A percentile compares a stretch with the other conserved stretches of the same genome.
Conservation (phyloP, 1,284 basidiomycete species). For the Amylostereum areolatum region DNA sequence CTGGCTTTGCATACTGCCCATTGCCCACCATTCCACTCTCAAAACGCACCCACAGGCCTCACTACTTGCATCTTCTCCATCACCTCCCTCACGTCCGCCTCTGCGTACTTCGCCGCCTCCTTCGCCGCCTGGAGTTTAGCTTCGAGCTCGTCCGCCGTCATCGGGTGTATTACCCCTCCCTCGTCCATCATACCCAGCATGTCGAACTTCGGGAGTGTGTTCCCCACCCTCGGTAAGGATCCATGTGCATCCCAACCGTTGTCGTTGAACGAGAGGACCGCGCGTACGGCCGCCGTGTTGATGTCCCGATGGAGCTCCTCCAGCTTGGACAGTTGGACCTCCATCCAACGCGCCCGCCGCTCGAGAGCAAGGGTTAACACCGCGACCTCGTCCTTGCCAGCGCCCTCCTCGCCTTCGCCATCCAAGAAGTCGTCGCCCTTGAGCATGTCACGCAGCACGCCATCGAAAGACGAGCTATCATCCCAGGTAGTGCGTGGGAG, state of each 20-base stretch:
- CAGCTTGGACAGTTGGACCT: conserved; percentile 77
- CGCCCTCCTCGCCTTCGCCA: conserved; percentile 56
- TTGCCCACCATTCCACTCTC: conserved; percentile 12
- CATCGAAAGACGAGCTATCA: conserved; percentile 80
- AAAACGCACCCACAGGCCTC: conserved; percentile 39
- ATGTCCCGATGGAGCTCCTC: conserved; percentile 82
- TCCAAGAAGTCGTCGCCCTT: conserved; percentile 80
- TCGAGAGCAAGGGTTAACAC: conserved; percentile 76
- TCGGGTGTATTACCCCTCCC: conserved; percentile 37
- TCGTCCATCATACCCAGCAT: conserved; percentile 48
- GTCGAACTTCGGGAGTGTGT: conserved; percentile 64
- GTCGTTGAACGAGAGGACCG: conserved; percentile 76
- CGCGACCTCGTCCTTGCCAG: conserved; percentile 71
- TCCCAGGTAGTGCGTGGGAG: conserved; percentile 83
- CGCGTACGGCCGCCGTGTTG: conserved; percentile 77
- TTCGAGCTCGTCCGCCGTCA: conserved; percentile 69
- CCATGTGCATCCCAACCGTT: conserved; percentile 72
- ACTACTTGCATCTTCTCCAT: conserved; percentile 61
- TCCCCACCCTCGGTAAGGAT: conserved; percentile 58
- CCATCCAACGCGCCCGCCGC: conserved; percentile 84
- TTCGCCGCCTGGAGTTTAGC: conserved; percentile 62
- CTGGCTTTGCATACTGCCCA: too few relatives aligned
- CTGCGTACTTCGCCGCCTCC: conserved; percentile 63
- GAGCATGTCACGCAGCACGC: conserved; percentile 77
- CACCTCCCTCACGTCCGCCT: conserved; percentile 64